Evolutionary conservation across 2,329 filamentous ascomycete species (phyloP), one percentile per base, ranked within the genome.

Genomic region (Fusarium continuum): DNA sequence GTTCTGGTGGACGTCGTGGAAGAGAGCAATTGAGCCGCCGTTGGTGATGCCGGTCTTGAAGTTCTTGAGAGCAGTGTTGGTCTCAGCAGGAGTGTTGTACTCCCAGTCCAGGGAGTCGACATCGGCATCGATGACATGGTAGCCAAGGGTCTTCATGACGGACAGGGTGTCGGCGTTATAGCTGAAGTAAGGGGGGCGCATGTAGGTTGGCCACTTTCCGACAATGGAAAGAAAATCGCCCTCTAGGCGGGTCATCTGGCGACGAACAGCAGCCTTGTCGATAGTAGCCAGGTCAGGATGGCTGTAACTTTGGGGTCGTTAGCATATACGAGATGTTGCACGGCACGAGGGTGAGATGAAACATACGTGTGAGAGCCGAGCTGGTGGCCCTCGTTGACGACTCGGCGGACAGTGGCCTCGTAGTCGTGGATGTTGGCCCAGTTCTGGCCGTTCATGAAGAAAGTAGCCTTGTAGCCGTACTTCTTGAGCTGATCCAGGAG

Each of bases 21-120:
- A 77, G 59, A 86, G 83, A 34, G 78, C 74, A 31, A 86, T 77
- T 60, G 78, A 82, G 41, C 72, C 70, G 43, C 69, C 69, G 17
- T 64, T 50, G 50, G 67, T 58, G 16, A 74, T 64, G 9, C 67
- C 70, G 40, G 40, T 55, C 10, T 61, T 66, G 57, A 83, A 75
- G 35, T 46, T 19, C 9, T 50, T 28, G 8, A 66, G 54, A 16
- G 62, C 64, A 26, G 31, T 64, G 34, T 63, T 59, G 40, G 58
- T 65, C 62, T 50, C 48, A 29, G 56, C 59, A 23, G 62, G 62
- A 22, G 59, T 54, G 36, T 66, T 62, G 56, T 77, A 79, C 61
- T 77, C 78, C 69, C 83, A 85, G 71, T 86, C 83, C 44, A 83
- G 78, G 17, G 84, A 86, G 70, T 86, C 84, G 31, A 86, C 74